Evolutionary conservation across 768 basidiomycete species (phyloP).

Genomic region (Agaricus sinodeliciosus): DNA sequence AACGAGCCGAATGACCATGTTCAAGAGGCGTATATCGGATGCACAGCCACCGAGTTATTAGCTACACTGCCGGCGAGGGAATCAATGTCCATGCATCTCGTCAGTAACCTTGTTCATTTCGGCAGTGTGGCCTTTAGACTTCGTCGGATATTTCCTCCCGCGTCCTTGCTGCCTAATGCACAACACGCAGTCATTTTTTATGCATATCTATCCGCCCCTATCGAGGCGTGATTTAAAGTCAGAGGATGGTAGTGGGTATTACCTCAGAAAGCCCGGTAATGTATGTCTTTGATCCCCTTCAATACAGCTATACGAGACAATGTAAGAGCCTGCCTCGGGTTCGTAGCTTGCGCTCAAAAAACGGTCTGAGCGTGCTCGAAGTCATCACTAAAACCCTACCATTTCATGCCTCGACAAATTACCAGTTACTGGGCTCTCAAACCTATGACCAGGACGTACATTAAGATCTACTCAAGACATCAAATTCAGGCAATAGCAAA

Average conservation of each 20-base stretch:
- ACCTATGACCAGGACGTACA: constrained; percentile 49
- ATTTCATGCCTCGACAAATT: constrained; percentile 59
- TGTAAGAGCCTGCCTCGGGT: too few relatives aligned
- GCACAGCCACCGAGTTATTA: neutral
- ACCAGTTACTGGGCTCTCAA: constrained; percentile 45
- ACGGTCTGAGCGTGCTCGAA: constrained; percentile 23
- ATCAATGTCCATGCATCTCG: neutral
- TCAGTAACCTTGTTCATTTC: neutral
- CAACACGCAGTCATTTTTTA: too few relatives aligned
- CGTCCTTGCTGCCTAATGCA: too few relatives aligned
- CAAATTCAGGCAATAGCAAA: constrained; percentile 32
- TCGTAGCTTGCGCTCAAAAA: too few relatives aligned
- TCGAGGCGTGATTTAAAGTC: constrained; percentile 34
- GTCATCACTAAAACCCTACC: constrained; percentile 50
- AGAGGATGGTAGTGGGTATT: constrained; percentile 50
- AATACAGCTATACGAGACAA: constrained; percentile 42
- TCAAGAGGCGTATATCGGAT: neutral
- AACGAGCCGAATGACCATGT: constrained; percentile 46
- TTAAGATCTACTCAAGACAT: constrained; percentile 46
- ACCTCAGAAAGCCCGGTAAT: too few relatives aligned
- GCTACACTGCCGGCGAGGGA: neutral
- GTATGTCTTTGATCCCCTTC: too few relatives aligned
- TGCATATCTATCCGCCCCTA: too few relatives aligned
- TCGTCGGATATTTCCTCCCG: too few relatives aligned
- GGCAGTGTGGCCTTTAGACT: too few relatives aligned